Base-by-base conservation (phyloP, 148 eudicot genomes). In the Beta vulgaris region DNA sequence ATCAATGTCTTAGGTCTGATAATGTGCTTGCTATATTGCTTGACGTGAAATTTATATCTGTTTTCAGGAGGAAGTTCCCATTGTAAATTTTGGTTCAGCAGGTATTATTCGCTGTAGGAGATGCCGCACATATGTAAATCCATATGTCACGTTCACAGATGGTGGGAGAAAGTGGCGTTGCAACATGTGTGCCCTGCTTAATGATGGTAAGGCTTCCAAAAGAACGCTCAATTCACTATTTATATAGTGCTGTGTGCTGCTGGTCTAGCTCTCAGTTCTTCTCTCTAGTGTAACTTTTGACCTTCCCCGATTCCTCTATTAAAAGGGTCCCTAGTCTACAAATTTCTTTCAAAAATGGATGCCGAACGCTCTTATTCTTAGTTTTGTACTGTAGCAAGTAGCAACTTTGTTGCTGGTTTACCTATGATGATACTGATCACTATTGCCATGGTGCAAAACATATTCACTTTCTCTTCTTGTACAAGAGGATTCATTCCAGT, bases 141-240 rank as follows among this genome's bases (percentile, higher is more conserved):
- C 97, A 29, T 95, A 85, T 64, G 92, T 92, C 61, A 82, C 90
- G 34, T 95, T 95, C 80, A 83, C 92, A 21, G 99, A 95, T 80
- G 84, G 86, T 72, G 99, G 99, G 76, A 95, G 93, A 81, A 95
- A 92, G 85, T 95, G 99, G 99, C 91, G 88, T 28, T 95, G 99
- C 89, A 95, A 92, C 76, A 87, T 95, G 76, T 95, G 99, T 77
- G 81, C 93, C 78, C 82, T 90, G 76, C 93, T 92, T 72, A 95
- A 95, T 86, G 99, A 95, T 49, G 99, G 99, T 95, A 95, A 75
- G 65, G 40, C 39, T 21, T 44, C n/a, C 23, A 12, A n/a, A 37
- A 29, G 16, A 58, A 29, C 16, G 14, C 68, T 57, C 28, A 32
- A 32, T 63, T 4, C 28, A 51, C 23, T 26, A 23, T 39, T 70